These are phyloP conservation scores for Clohesyomyces aquaticus DNA, from an alignment of 495 filamentous ascomycete species.

Conservation along the genomic window DNA sequence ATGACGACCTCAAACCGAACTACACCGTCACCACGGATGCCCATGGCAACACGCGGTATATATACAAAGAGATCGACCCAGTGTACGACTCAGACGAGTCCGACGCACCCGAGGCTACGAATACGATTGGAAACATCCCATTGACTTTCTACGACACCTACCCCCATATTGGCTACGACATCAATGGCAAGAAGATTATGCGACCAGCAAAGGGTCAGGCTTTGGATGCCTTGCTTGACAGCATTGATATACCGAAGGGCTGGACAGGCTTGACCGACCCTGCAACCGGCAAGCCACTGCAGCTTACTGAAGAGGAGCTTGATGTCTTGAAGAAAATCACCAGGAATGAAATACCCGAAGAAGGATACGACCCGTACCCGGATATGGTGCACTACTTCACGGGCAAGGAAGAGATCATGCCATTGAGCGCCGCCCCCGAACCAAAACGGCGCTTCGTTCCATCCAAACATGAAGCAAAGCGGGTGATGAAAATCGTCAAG, in stretches of 20 bases:
- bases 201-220: conserved; percentile 93
- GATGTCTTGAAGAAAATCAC: conserved; percentile 87
- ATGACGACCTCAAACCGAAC: conserved; percentile 54
- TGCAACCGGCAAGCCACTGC: conserved; percentile 85
- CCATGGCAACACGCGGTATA: conserved; percentile 72
- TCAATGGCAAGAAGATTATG: conserved; percentile 97
- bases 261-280: conserved; percentile 97
- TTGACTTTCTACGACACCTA: conserved; percentile 95
- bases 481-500: conserved; percentile 96
- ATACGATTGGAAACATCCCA: conserved; percentile 95
- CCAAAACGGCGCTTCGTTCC: conserved; percentile 94
- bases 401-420: conserved; percentile 88
- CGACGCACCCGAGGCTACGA: conserved; percentile 74
- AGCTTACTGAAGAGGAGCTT: conserved; percentile 85
- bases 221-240: conserved; percentile 89
- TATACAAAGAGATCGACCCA: conserved; percentile 89
- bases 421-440: conserved; percentile 89
- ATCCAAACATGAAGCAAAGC: conserved; percentile 96
- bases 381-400: conserved; percentile 92
- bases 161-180: conserved; percentile 97
- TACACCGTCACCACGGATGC: conserved; percentile 67
- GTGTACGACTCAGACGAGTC: conserved; percentile 95
- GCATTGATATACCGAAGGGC: conserved; percentile 96
- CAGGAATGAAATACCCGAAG: conserved; percentile 83
- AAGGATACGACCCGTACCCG: conserved; percentile 89